A percentile compares a stretch with the other conserved stretches of the same genome.
These are phyloP conservation scores for Pseudogymnoascus destructans DNA, from an alignment of 2,329 filamentous ascomycete genomes.

Conservation along the genomic window DNA sequence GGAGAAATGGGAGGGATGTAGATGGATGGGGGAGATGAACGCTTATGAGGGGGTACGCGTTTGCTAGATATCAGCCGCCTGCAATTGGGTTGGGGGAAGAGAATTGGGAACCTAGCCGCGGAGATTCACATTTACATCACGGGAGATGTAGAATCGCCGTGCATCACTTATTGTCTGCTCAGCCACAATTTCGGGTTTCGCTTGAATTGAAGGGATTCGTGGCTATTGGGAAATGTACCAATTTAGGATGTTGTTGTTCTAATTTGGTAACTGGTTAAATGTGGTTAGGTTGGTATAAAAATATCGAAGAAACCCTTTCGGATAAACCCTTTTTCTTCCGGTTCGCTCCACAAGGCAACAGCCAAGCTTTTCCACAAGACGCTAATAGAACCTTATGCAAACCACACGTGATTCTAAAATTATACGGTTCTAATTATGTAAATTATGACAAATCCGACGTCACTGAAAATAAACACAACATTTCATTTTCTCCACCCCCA, in stretches of 20 bases:
- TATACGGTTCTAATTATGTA: not conserved
- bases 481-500: constrained; percentile 6
- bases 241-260: not conserved
- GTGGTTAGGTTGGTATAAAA: not conserved
- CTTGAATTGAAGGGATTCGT: not conserved
- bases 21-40: not conserved
- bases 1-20: not conserved
- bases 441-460: not conserved
- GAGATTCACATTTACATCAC: not conserved
- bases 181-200: not conserved
- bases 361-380: not conserved
- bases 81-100: not conserved
- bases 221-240: not conserved
- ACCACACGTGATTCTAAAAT: not conserved
- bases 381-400: not conserved
- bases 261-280: not conserved
- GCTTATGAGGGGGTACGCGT: not conserved
- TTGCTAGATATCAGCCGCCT: not conserved
- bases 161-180: not conserved
- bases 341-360: not conserved
- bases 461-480: constrained; percentile 4
- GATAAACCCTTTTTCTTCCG: not conserved
- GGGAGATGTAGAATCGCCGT: not conserved
- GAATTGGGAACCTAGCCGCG: not conserved
- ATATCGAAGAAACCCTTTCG: not conserved